Percentiles rank a stretch among this genome's conserved stretches.
Conservation (phyloP, 352 stramenopile species). For the Thraustotheca clavata region DNA sequence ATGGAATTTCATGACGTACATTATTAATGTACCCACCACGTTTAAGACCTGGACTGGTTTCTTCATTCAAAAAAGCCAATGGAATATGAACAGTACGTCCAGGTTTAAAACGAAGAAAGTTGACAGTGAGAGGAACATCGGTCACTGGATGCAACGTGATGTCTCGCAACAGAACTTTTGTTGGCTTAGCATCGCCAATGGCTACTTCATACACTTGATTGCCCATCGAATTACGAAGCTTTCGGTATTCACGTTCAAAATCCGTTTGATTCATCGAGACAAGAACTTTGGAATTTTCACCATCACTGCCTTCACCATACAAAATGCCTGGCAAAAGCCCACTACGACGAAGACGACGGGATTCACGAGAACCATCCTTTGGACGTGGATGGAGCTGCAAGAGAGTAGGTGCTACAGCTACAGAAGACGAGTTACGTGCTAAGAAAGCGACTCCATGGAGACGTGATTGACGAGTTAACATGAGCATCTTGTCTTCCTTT, state of each 20-base stretch:
- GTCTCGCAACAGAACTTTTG: conserved; percentile 84
- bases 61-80: conserved; percentile 89
- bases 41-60: conserved; percentile 92
- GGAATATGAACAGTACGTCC: conserved; percentile 87
- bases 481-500: background rate
- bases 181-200: conserved; percentile 38
- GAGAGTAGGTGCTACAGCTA: background rate
- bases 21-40: conserved; percentile 91
- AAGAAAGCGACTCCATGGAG: background rate
- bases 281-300: conserved; percentile 58
- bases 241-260: conserved; percentile 79
- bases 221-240: conserved; percentile 78
- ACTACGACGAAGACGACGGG: conserved; percentile 72
- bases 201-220: conserved; percentile 84
- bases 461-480: background rate
- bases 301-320: conserved; percentile 70
- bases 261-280: conserved; percentile 58
- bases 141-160: conserved; percentile 79
- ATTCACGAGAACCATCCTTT: conserved; percentile 59
- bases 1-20: conserved; percentile 80
- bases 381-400: conserved; percentile 56
- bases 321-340: conserved; percentile 72
- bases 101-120: conserved; percentile 91
- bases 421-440: background rate
- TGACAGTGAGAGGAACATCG: conserved; percentile 71